Percentiles rank a stretch among this genome's conserved stretches.
Evolutionary conservation across 1,284 basidiomycete genomes (phyloP).

Genomic region (Malassezia nana): DNA sequence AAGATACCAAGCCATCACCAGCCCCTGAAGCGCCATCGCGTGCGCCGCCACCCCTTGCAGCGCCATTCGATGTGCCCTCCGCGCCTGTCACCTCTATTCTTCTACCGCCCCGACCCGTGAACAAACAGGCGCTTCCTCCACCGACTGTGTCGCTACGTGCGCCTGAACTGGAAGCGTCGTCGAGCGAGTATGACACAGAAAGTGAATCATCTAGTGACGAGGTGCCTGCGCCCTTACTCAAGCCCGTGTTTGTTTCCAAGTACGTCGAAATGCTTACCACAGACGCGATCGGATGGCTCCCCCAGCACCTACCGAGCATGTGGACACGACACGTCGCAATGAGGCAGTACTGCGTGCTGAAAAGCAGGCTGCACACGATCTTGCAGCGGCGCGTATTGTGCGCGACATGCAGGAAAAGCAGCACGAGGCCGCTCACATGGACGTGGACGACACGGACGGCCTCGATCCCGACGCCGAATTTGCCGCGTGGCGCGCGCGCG

Average conservation of each 20-base stretch:
- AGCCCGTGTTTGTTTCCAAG: slow-evolving; percentile 86
- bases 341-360: slow-evolving; percentile 51
- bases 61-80: no score
- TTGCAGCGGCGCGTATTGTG: slow-evolving; percentile 76
- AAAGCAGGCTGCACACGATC: slow-evolving; percentile 66
- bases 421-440: slow-evolving; percentile 64
- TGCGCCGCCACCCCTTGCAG: slow-evolving; percentile 9
- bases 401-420: slow-evolving; percentile 77
- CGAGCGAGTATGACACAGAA: slow-evolving; percentile 55
- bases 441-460: slow-evolving; percentile 90
- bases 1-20: slow-evolving; percentile 9
- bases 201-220: slow-evolving; percentile 50
- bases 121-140: slow-evolving; percentile 5
- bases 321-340: slow-evolving; percentile 10
- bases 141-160: not conserved
- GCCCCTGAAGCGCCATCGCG: slow-evolving; percentile 8
- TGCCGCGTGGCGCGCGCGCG: slow-evolving; percentile 85
- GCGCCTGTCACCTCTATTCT: not conserved
- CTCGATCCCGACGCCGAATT: slow-evolving; percentile 83
- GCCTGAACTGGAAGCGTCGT: not conserved
- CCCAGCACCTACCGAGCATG: slow-evolving; percentile 35
- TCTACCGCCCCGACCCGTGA: not conserved
- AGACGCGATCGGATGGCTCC: slow-evolving; percentile 55
- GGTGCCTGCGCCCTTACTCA: slow-evolving; percentile 57
- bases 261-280: slow-evolving; percentile 50